These are phyloP conservation scores for Penicillium digitatum DNA, from an alignment of 2,329 filamentous ascomycete genomes.

Conservation along the genomic window DNA sequence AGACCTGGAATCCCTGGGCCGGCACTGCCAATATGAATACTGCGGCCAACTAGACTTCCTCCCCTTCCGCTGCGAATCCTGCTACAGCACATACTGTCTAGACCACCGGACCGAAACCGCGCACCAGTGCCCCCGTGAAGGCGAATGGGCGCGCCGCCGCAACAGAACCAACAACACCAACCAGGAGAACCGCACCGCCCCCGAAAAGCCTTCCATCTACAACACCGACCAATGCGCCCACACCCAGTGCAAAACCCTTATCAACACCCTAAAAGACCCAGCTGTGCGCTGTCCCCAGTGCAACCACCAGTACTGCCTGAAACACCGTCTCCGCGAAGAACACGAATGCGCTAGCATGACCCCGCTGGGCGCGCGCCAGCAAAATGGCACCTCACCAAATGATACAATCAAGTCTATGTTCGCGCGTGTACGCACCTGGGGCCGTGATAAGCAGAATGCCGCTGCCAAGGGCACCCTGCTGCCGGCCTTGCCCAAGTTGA, in stretches of 20 bases:
- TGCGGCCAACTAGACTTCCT: slow-evolving; percentile 96
- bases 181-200: slow-evolving; percentile 28
- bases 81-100: slow-evolving; percentile 77
- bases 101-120: slow-evolving; percentile 85
- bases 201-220: slow-evolving; percentile 53
- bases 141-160: slow-evolving; percentile 57
- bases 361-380: slow-evolving; percentile 51
- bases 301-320: slow-evolving; percentile 50
- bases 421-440: slow-evolving; percentile 74
- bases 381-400: slow-evolving; percentile 45
- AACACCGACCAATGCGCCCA: slow-evolving; percentile 52
- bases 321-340: slow-evolving; percentile 56
- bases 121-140: slow-evolving; percentile 64
- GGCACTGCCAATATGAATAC: slow-evolving; percentile 85
- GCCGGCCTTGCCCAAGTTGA: slow-evolving; percentile 50
- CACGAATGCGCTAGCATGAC: slow-evolving; percentile 77
- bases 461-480: slow-evolving; percentile 58
- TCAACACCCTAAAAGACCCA: slow-evolving; percentile 50
- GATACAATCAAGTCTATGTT: slow-evolving; percentile 72
- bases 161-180: slow-evolving; percentile 23
- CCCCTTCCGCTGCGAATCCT: slow-evolving; percentile 90
- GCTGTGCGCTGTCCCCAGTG: slow-evolving; percentile 51
- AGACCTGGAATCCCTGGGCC: slow-evolving; percentile 81
- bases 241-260: slow-evolving; percentile 49
- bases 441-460: slow-evolving; percentile 66